Evolutionary conservation across 176 grass and related monocot species (phyloP), one percentile per base, ranked within the genome.

Genomic region (Carex cristatella): DNA sequence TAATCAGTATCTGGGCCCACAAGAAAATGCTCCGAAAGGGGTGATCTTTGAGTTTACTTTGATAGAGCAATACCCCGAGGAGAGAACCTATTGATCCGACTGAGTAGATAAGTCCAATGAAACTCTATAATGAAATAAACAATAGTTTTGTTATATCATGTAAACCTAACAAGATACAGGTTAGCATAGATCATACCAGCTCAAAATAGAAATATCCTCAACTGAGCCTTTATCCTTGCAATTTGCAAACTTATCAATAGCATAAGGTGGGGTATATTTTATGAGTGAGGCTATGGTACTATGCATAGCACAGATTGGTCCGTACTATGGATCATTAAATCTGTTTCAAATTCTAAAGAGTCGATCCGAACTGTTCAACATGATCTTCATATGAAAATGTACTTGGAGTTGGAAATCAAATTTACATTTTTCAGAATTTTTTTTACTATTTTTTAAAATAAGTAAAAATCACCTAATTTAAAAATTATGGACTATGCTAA

Each of bases 1-100:
- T 91, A 31, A 89, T 80, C 23, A 94, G 64, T 19, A 98, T 55
- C 81, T 98, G 95, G 23, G 75, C 84, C 92, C 92, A 98, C 18
- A 98, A 90, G 15, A 98, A 86, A 48, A 95, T 55, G 85, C 51
- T 77, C 35, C 88, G 84, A 83, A 98, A 98, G 46, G 90, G 68
- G 42, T 86, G 88, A 48, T 93, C 86, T 75, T 95, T 95, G 2
- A 98, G 62, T 19, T 81, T 38, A 15, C 19, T 89, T 90, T 95
- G 95, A 85, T 94, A 95, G 54, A 98, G 83, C 56, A 95, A 84
- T 51, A 93, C 89, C 48, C 91, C 93, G 2, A 98, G 88, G 12
- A 98, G 85, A 40, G 93, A 95, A 62, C 95, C 95, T 79, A 90
- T 89, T 5, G 95, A 90, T 37, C 93, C 93, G 3, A 92, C 77